Base-by-base conservation (phyloP, 345 rosid species). In the Balakata baccata region DNA sequence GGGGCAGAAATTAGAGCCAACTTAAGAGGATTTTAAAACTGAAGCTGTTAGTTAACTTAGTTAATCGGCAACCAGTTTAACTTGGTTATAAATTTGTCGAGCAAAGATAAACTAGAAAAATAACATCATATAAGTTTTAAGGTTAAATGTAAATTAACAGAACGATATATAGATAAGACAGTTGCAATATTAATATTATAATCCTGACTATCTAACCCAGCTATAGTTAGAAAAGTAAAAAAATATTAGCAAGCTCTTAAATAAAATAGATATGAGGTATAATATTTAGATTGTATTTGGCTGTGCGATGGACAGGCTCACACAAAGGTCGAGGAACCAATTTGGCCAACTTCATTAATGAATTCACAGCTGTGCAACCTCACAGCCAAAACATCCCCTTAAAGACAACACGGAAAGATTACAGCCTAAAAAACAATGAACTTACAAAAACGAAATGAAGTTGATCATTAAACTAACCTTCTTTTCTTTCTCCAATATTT, bases 401-500 rank as follows among this genome's bases (percentile, higher is more conserved):
- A 3, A 2, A 54, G 1, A 6, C 50, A 37, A 8, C 46, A 38
- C 1, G 13, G 23, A 64, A 20, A 20, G 18, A 11, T 43, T 41
- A 41, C 57, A 47, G 7, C 20, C 23, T 13, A 68, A 51, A 52
- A 0, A 50, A n/a, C 47, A 12, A 5, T 43, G n/a, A 17, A 0
- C 50, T 47, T 16, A 8, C 9, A 43, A 8, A 43, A 9, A 72
- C n/a, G 45, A 29, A 72, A n/a, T 69, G 60, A 18, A 53, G 41
- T 13, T 37, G 8, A 10, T 14, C 13, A 73, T 12, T 22, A 73
- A 43, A 77, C 92, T n/a, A 52, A 95, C 99, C 97, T 92, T 89
- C 85, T 87, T 92, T 85, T 95, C 99, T 81, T 79, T 92, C 80
- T 89, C 93, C 82, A 95, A 81, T 74, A 95, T 87, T 79, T 95